phyloP scores from a whole-genome alignment of 73 alveolate species.

The Stentor roeselii region DNA sequence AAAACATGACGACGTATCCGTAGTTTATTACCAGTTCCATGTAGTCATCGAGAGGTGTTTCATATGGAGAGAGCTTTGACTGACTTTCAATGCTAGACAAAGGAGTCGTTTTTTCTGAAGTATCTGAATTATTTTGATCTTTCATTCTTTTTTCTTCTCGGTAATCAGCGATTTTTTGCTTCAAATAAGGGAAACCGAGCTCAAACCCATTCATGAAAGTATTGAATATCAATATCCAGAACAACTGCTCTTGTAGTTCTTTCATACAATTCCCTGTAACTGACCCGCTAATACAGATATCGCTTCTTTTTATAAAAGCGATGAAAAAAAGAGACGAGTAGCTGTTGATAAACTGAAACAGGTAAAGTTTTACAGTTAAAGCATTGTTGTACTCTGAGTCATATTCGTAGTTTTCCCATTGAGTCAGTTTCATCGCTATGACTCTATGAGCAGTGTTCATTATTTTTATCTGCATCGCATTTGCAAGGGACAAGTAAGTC shows the following conservation, averaged over 20 bases:
- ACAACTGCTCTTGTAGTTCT: constrained; percentile 3
- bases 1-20: constrained; percentile 28
- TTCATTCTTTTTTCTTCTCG: neutral
- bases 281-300: constrained; percentile 30
- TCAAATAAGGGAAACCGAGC: constrained; percentile 23
- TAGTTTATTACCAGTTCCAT: constrained; percentile 21
- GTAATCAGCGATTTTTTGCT: neutral
- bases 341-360: constrained; percentile 42
- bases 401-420: constrained; percentile 42
- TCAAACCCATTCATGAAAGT: neutral
- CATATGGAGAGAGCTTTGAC: neutral
- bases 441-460: constrained; percentile 24
- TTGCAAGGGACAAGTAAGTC: neutral
- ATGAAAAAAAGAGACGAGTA: constrained; percentile 39
- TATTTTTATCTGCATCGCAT: constrained; percentile 30
- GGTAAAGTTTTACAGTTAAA: constrained; percentile 29
- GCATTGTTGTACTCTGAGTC: constrained; percentile 31
- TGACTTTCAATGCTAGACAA: neutral
- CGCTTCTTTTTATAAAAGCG: constrained; percentile 39
- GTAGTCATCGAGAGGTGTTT: constrained; percentile 31
- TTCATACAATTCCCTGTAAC: neutral
- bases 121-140: too few relatives aligned
- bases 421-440: constrained; percentile 28
- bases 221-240: constrained; percentile 2
- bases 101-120: neutral